phyloP scores from a whole-genome alignment of 2,329 filamentous ascomycete genomes.

The Ceratocystis ficicola region DNA sequence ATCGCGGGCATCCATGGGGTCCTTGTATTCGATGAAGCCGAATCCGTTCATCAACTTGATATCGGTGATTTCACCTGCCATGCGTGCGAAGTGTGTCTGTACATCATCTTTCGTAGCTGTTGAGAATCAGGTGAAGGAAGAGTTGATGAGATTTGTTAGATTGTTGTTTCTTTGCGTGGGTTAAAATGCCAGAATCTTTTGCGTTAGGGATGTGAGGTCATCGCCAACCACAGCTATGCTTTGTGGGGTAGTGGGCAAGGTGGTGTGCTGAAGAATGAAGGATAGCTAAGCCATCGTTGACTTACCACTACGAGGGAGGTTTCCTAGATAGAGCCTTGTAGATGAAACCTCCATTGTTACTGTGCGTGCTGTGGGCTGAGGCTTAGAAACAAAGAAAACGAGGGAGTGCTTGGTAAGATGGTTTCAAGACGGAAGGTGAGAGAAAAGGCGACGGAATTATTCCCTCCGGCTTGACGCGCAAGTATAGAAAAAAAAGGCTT shows the following conservation, averaged over 20 bases:
- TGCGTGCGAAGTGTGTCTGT: constrained; percentile 91
- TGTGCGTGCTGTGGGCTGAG: background rate
- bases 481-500: background rate
- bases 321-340: constrained; percentile 93
- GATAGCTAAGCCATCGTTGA: constrained; percentile 22
- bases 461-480: background rate
- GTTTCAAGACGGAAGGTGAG: constrained; percentile 19
- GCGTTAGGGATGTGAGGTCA: constrained; percentile 15
- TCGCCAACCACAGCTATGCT: constrained; percentile 6
- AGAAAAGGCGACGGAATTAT: constrained; percentile 22
- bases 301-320: constrained; percentile 91
- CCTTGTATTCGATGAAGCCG: constrained; percentile 98
- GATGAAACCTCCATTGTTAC: constrained; percentile 78
- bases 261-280: background rate
- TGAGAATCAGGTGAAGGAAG: constrained; percentile 22
- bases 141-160: background rate
- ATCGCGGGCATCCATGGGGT: constrained; percentile 94
- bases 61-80: constrained; percentile 93
- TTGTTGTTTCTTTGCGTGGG: background rate
- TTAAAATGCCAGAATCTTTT: background rate
- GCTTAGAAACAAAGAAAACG: too few relatives aligned
- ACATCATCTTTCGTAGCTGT: constrained; percentile 93
- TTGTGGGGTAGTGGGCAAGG: constrained; percentile 15
- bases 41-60: constrained; percentile 99
- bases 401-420: constrained; percentile 27